Conservation (phyloP, 2,329 filamentous ascomycete genomes). For the Colletotrichum salicis region DNA sequence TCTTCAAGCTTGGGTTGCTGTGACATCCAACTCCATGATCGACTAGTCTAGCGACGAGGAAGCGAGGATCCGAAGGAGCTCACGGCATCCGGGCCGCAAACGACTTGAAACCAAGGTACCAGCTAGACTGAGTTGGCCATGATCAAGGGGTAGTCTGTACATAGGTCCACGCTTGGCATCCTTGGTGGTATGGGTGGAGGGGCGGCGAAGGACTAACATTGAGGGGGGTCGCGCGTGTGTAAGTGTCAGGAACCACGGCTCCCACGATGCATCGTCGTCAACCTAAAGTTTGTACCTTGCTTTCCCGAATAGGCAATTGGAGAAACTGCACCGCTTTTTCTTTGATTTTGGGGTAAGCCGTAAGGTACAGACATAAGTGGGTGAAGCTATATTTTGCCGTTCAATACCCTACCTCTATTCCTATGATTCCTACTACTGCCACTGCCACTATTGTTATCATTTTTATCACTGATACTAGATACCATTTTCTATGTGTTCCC, state of each 20-base stretch:
- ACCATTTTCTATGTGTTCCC: too few species aligned
- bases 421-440: too few species aligned
- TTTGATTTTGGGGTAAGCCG: slow-evolving; percentile 10
- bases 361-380: neutral
- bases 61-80: slow-evolving; percentile 4
- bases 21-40: slow-evolving; percentile 1
- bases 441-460: too few species aligned
- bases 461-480: too few species aligned
- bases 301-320: slow-evolving; percentile 21
- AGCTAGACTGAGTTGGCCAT: neutral
- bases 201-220: neutral
- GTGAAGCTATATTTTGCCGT: too few species aligned
- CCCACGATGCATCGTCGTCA: slow-evolving; percentile 28
- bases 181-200: neutral
- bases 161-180: neutral
- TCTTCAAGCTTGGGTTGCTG: neutral
- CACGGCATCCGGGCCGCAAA: slow-evolving; percentile 32
- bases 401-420: too few species aligned
- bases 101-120: slow-evolving; percentile 10
- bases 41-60: neutral
- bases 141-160: neutral
- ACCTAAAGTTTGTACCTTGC: slow-evolving; percentile 21
- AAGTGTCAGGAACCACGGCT: slow-evolving; percentile 19
- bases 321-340: neutral
- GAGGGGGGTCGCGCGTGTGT: neutral